These are phyloP conservation scores for Lentinula detonsa DNA, from an alignment of 768 basidiomycete species.

Conservation along the genomic window DNA sequence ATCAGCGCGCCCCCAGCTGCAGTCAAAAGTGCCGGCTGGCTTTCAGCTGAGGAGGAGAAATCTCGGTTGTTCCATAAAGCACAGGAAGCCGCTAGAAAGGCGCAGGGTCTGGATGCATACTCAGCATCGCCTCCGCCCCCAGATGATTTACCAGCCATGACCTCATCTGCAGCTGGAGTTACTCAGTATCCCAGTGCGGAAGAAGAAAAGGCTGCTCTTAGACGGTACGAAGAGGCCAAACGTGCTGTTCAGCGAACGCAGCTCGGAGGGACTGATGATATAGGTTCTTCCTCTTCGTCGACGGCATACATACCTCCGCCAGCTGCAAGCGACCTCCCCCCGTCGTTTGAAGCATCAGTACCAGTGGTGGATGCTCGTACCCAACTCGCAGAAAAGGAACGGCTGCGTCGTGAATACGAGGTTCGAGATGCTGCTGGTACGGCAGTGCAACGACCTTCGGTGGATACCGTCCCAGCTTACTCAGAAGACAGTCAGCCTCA, in stretches of 20 bases:
- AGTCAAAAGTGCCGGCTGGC: slow-evolving; percentile 1
- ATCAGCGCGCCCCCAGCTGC: slow-evolving; percentile 3
- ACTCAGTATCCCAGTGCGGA: slow-evolving; percentile 59
- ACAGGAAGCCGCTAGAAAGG: slow-evolving; percentile 55
- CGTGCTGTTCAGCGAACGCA: slow-evolving; percentile 63
- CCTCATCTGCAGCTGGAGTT: slow-evolving; percentile 16
- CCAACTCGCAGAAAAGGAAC: slow-evolving; percentile 62
- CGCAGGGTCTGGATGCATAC: slow-evolving; percentile 37
- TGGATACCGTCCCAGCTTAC: slow-evolving; percentile 17
- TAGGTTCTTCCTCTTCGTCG: slow-evolving; percentile 22
- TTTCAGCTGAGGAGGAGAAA: slow-evolving; percentile 68
- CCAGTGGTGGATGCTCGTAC: slow-evolving; percentile 29
- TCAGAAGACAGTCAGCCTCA: slow-evolving; percentile 19
- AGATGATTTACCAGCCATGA: slow-evolving; percentile 12
- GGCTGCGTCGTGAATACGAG: slow-evolving; percentile 56
- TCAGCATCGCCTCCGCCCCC: slow-evolving; percentile 16
- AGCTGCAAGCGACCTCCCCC: slow-evolving; percentile 34
- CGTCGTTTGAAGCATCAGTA: slow-evolving; percentile 43
- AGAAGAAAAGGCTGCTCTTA: slow-evolving; percentile 69
- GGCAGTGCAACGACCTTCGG: slow-evolving; percentile 4
- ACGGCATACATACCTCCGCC: slow-evolving; percentile 19
- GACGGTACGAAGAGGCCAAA: slow-evolving; percentile 65
- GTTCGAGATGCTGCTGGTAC: slow-evolving; percentile 56
- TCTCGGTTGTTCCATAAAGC: slow-evolving; percentile 62
- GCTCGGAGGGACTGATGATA: slow-evolving; percentile 19